Conservation (phyloP, 352 stramenopile genomes). For the Phytophthora pinifolia region DNA sequence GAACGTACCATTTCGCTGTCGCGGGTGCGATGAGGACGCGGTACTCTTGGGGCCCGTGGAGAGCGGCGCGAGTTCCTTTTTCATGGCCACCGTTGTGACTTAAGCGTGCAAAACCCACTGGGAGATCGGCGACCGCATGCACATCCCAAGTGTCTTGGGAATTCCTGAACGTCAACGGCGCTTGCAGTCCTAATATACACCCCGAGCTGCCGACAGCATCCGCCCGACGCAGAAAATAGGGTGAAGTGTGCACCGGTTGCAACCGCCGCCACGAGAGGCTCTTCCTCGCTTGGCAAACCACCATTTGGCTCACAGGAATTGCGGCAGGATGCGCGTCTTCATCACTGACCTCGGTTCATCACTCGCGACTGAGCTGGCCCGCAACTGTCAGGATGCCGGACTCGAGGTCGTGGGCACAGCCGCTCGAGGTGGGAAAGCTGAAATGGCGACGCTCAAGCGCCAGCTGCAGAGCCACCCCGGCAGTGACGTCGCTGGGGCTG, state of each 20-base stretch:
- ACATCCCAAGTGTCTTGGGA: slow-evolving; percentile 11
- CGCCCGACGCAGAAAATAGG: slow-evolving; percentile 20
- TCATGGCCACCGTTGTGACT: slow-evolving; percentile 16
- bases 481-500: slow-evolving; percentile 46
- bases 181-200: slow-evolving; percentile 9
- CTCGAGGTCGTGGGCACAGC: slow-evolving; percentile 68
- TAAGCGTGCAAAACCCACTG: slow-evolving; percentile 9
- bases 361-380: slow-evolving; percentile 49
- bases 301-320: neutral
- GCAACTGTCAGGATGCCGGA: slow-evolving; percentile 59
- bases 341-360: slow-evolving; percentile 69
- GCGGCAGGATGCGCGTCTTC: slow-evolving; percentile 66
- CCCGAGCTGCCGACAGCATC: neutral
- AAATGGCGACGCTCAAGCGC: slow-evolving; percentile 46
- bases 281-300: neutral
- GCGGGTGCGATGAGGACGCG: slow-evolving; percentile 10
- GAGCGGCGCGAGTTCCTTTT: slow-evolving; percentile 29
- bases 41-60: slow-evolving; percentile 22
- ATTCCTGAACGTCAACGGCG: neutral
- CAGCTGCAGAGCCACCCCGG: slow-evolving; percentile 55
- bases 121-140: slow-evolving; percentile 12
- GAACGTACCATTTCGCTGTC: slow-evolving; percentile 55
- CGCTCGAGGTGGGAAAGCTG: slow-evolving; percentile 35
- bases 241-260: neutral
- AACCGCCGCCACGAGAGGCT: slow-evolving; percentile 13